These are phyloP conservation scores for Colletotrichum euphorbiae DNA, from an alignment of 2,329 filamentous ascomycete genomes.

Conservation along the genomic window DNA sequence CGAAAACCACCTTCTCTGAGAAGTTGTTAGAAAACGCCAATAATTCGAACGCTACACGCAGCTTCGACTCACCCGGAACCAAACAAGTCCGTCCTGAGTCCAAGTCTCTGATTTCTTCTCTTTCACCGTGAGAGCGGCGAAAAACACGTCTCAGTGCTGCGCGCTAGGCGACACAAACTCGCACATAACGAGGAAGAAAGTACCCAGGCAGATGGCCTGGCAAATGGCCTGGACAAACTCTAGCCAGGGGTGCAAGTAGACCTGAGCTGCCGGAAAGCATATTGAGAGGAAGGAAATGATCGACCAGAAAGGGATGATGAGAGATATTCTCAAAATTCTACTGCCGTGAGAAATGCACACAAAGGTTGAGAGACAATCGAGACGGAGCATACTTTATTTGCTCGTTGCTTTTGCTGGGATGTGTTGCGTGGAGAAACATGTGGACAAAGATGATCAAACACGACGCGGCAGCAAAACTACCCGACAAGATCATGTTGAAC, in stretches of 20 bases:
- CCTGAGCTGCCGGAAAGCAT: conserved; percentile 50
- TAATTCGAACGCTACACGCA: no score
- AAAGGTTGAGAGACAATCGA: conserved; percentile 31
- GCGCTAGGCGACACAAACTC: conserved; percentile 54
- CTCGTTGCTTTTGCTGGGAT: conserved; percentile 54
- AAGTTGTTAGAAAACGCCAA: neutral
- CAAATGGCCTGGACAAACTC: conserved; percentile 54
- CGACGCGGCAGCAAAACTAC: conserved; percentile 48
- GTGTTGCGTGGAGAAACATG: conserved; percentile 51
- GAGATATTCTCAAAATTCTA: conserved; percentile 54
- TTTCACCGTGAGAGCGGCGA: conserved; percentile 49
- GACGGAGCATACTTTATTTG: conserved; percentile 49
- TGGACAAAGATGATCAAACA: conserved; percentile 46
- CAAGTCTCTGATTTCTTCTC: conserved; percentile 44
- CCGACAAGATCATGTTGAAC: conserved; percentile 53
- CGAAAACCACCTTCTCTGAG: conserved; percentile 47
- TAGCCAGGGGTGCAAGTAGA: conserved; percentile 54
- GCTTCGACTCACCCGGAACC: conserved; percentile 46
- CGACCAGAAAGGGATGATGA: conserved; percentile 54
- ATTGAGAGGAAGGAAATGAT: conserved; percentile 54
- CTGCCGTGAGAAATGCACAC: neutral
- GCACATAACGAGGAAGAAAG: conserved; percentile 58
- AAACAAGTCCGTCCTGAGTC: conserved; percentile 46
- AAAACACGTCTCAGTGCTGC: conserved; percentile 50
- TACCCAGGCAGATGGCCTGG: conserved; percentile 54